A percentile compares a stretch with the other conserved stretches of the same genome.
These are phyloP conservation scores for Colletotrichum sp. DNA, from an alignment of 2,329 filamentous ascomycete genomes.

Conservation along the genomic window DNA sequence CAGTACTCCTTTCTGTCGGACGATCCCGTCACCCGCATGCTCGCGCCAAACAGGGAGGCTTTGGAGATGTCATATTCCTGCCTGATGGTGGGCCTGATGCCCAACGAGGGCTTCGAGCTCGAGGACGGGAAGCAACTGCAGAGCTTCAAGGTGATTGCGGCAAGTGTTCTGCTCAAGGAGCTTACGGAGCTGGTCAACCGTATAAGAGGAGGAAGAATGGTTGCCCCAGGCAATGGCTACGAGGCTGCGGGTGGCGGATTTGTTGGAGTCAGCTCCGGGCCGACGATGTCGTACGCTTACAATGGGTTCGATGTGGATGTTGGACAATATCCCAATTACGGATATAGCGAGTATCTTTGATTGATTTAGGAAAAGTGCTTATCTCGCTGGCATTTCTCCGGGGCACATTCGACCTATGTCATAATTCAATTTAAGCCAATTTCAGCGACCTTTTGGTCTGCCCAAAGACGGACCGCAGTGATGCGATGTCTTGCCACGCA, in stretches of 20 bases:
- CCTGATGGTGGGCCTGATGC: conserved; percentile 27
- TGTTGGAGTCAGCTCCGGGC: conserved; percentile 2
- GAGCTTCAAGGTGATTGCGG: conserved; percentile 43
- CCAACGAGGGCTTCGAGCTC: conserved; percentile 16
- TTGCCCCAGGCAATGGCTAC: not conserved
- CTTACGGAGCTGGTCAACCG: conserved; percentile 21
- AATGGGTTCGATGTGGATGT: conserved; percentile 13
- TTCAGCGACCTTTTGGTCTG: not conserved
- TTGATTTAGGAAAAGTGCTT: not conserved
- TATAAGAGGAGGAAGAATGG: not conserved
- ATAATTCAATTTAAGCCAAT: not conserved
- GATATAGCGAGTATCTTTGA: not conserved
- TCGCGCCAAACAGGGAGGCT: conserved; percentile 24
- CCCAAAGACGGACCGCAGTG: not conserved
- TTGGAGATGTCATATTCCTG: conserved; percentile 40
- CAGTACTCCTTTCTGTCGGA: not conserved
- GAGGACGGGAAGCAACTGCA: conserved; percentile 24
- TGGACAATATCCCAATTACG: conserved; percentile 14
- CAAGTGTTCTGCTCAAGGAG: conserved; percentile 37
- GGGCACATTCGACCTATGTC: not conserved
- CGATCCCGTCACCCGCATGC: not conserved
- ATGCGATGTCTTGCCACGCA: not conserved
- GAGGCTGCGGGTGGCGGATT: not conserved
- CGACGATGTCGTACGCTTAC: not conserved
- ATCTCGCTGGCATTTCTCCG: not conserved